Conservation (phyloP, 2,329 filamentous ascomycete species). For the Colletotrichum paranaense region DNA sequence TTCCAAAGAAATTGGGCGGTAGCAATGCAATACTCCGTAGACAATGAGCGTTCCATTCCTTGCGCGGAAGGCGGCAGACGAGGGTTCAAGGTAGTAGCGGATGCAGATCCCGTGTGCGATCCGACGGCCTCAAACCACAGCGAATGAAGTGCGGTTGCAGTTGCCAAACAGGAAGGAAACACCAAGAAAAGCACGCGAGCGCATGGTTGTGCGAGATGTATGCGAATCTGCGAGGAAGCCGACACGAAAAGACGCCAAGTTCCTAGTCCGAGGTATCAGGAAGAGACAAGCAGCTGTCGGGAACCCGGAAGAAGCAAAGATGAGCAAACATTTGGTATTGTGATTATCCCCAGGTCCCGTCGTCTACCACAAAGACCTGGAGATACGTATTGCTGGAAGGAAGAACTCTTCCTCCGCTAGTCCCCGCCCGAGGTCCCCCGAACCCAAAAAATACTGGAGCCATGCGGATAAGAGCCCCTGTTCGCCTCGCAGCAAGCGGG, state of each 20-base stretch:
- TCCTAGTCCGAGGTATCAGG: neutral
- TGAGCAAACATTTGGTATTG: neutral
- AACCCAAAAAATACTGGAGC: neutral
- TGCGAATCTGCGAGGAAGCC: neutral
- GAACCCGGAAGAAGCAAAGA: neutral
- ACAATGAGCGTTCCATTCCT: neutral
- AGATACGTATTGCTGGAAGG: neutral
- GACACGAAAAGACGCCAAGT: neutral
- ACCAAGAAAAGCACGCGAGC: neutral
- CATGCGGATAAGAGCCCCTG: neutral
- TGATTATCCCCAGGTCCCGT: too few species aligned
- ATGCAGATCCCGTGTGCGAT: neutral
- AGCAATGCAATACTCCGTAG: neutral
- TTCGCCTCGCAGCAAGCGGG: neutral
- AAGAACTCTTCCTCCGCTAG: neutral
- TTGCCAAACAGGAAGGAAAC: conserved; percentile 6
- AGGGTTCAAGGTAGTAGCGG: neutral
- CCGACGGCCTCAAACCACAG: neutral
- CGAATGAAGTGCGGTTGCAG: neutral
- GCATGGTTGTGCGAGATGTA: neutral
- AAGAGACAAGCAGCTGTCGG: neutral
- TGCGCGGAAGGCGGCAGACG: neutral
- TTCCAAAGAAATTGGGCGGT: neutral
- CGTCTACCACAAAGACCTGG: neutral
- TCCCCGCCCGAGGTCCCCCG: neutral